A percentile compares a stretch with the other conserved stretches of the same genome.
These are phyloP conservation scores for Alternaria viburni DNA, from an alignment of 2,329 filamentous ascomycete genomes.

Conservation along the genomic window DNA sequence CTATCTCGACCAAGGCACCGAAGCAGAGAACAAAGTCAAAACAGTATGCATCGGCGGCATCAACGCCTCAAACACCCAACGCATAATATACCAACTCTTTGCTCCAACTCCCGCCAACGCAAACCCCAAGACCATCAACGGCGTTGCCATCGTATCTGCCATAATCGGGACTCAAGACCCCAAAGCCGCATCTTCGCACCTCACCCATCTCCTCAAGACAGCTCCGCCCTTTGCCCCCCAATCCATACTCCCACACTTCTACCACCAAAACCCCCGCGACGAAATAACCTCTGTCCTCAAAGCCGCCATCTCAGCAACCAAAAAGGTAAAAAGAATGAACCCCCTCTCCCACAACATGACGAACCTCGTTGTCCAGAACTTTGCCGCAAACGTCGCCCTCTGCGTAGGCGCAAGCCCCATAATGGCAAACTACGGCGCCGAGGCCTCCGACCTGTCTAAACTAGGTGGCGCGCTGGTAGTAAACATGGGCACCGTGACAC, in stretches of 20 bases:
- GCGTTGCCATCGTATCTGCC: slow-evolving; percentile 87
- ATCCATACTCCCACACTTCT: slow-evolving; percentile 23
- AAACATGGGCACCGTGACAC: slow-evolving; percentile 93
- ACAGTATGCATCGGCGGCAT: slow-evolving; percentile 90
- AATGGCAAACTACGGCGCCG: slow-evolving; percentile 87
- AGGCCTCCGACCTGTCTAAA: slow-evolving; percentile 79
- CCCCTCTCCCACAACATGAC: slow-evolving; percentile 97
- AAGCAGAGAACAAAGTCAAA: slow-evolving; percentile 38
- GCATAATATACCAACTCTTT: slow-evolving; percentile 74
- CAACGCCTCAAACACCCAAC: slow-evolving; percentile 75
- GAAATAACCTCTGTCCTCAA: slow-evolving; percentile 20
- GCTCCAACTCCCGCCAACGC: slow-evolving; percentile 34
- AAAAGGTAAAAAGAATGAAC: slow-evolving; percentile 65
- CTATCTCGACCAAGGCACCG: slow-evolving; percentile 58
- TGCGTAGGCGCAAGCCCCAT: slow-evolving; percentile 87
- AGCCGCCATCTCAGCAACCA: slow-evolving; percentile 56
- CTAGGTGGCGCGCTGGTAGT: slow-evolving; percentile 82
- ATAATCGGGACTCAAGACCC: slow-evolving; percentile 78
- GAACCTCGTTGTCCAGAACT: slow-evolving; percentile 93
- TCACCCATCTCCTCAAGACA: slow-evolving; percentile 62
- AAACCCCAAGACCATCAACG: slow-evolving; percentile 69
- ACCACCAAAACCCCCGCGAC: slow-evolving; percentile 24
- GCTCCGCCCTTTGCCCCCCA: slow-evolving; percentile 32
- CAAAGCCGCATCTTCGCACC: slow-evolving; percentile 63
- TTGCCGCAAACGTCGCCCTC: slow-evolving; percentile 89